phyloP scores from a whole-genome alignment of 495 filamentous ascomycete genomes.

The Staphylotrichum tortipilum region DNA sequence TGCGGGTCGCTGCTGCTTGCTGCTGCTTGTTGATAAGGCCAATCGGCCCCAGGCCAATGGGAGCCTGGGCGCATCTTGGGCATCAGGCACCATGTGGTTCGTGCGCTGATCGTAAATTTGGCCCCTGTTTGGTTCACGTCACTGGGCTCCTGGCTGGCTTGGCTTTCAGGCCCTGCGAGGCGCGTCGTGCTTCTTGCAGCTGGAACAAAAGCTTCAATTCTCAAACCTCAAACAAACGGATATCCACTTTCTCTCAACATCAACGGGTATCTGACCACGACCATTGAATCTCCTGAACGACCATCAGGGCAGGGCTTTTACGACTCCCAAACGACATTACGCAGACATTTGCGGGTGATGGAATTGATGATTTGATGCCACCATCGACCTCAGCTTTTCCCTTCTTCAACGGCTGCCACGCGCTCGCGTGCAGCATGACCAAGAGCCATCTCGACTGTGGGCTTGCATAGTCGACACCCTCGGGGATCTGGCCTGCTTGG shows the following conservation, averaged over 20 bases:
- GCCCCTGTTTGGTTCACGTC: slow-evolving; percentile 13
- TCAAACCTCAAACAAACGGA: not conserved
- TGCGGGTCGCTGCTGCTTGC: not conserved
- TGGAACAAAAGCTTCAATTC: not conserved
- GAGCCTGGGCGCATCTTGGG: not conserved
- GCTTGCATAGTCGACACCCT: slow-evolving; percentile 4
- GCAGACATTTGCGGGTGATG: not conserved
- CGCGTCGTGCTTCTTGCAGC: too few relatives aligned
- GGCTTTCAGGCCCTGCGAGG: not conserved
- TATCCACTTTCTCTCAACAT: not conserved
- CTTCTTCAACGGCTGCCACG: too few relatives aligned
- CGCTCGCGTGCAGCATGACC: slow-evolving; percentile 23
- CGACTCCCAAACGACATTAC: not conserved
- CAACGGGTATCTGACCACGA: not conserved
- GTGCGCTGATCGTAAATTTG: not conserved
- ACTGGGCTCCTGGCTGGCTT: not conserved
- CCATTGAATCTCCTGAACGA: slow-evolving; percentile 1
- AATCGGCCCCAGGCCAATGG: slow-evolving; percentile 7
- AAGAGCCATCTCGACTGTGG: not conserved
- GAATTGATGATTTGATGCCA: slow-evolving; percentile 9
- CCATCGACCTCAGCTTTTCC: too few relatives aligned
- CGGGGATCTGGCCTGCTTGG: not conserved
- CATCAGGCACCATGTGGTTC: not conserved
- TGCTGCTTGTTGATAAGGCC: not conserved
- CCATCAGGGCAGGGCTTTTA: not conserved